A percentile compares a stretch with the other conserved stretches of the same genome.
These are phyloP conservation scores for Rhizopogon vinicolor DNA, from an alignment of 768 basidiomycete species.

Conservation along the genomic window DNA sequence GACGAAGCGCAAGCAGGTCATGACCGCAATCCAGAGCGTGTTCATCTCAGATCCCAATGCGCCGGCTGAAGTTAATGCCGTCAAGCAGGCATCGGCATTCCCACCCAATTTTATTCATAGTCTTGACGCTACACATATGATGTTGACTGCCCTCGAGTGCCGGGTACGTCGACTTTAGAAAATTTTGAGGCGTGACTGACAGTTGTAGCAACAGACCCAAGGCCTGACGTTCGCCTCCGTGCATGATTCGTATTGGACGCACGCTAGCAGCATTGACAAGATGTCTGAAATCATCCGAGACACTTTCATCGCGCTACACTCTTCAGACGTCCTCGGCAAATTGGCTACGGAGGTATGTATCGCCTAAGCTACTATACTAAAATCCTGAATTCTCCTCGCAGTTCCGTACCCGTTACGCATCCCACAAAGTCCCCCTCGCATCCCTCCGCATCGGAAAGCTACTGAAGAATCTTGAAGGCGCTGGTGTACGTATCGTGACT, in stretches of 20 bases:
- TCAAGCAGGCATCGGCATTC: conserved; percentile 94
- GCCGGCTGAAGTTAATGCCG: conserved; percentile 72
- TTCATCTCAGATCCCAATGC: conserved; percentile 85
- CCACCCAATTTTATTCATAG: conserved; percentile 99
- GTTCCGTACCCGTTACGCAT: conserved; percentile 77
- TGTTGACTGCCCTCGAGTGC: conserved; percentile 91
- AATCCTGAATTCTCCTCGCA: conserved; percentile 21
- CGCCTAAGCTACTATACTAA: background rate
- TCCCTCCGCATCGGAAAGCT: conserved; percentile 35
- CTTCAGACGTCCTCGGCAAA: conserved; percentile 73
- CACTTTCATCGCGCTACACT: conserved; percentile 90
- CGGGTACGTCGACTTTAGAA: conserved; percentile 40
- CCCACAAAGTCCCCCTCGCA: conserved; percentile 59
- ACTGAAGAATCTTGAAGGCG: conserved; percentile 35
- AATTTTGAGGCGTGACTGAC: conserved; percentile 2
- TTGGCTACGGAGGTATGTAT: conserved; percentile 67
- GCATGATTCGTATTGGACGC: conserved; percentile 99
- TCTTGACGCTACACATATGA: conserved; percentile 98
- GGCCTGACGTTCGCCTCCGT: conserved; percentile 89
- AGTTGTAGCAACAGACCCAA: conserved; percentile 43
- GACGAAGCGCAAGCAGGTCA: conserved; percentile 73
- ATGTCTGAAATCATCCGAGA: conserved; percentile 91
- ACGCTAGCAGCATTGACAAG: conserved; percentile 77
- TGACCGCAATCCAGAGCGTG: conserved; percentile 81
- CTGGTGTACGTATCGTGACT: conserved; percentile 42